A percentile compares a stretch with the other conserved stretches of the same genome.
Conservation (phyloP, 108 stramenopile genomes). For the Mayamaea pseudoterrestris region DNA sequence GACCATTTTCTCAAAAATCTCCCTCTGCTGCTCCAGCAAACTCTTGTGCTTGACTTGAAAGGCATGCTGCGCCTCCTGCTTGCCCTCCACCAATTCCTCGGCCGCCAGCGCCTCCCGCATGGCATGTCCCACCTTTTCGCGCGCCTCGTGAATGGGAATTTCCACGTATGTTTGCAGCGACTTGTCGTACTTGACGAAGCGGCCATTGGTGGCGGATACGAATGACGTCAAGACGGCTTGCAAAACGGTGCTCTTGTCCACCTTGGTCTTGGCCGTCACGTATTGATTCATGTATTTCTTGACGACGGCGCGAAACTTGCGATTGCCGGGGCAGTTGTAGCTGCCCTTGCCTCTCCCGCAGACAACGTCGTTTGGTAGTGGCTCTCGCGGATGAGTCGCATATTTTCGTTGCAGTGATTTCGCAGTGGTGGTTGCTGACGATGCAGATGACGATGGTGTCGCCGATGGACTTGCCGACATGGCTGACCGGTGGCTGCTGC, state of each 20-base stretch:
- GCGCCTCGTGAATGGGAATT: slow-evolving; percentile 2
- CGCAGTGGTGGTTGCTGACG: no score
- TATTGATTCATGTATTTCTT: slow-evolving; percentile 2
- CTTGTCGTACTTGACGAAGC: slow-evolving; percentile 1
- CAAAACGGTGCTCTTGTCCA: slow-evolving; percentile 8
- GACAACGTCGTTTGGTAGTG: slow-evolving; percentile 8
- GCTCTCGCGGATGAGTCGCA: no score
- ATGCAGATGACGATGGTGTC: no score
- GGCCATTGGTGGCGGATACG: background rate
- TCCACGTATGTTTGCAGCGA: slow-evolving; percentile 4
- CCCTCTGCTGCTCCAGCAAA: no score
- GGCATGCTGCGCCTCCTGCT: no score
- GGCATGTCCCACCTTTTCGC: slow-evolving; percentile 20
- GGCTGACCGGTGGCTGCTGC: no score
- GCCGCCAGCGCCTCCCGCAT: slow-evolving; percentile 13
- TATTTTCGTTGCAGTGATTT: no score
- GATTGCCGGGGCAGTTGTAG: slow-evolving; percentile 8
- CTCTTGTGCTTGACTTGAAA: no score
- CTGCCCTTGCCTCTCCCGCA: slow-evolving; percentile 5
- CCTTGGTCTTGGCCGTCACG: slow-evolving; percentile 2
- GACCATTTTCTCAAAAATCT: no score
- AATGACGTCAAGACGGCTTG: slow-evolving; percentile 2
- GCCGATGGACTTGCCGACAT: no score
- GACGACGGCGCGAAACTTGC: slow-evolving; percentile 7
- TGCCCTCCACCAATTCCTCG: no score